A percentile compares a stretch with the other conserved stretches of the same genome.
phyloP scores from a whole-genome alignment of 306 rosid species.

The Pyrus bretschneideri region DNA sequence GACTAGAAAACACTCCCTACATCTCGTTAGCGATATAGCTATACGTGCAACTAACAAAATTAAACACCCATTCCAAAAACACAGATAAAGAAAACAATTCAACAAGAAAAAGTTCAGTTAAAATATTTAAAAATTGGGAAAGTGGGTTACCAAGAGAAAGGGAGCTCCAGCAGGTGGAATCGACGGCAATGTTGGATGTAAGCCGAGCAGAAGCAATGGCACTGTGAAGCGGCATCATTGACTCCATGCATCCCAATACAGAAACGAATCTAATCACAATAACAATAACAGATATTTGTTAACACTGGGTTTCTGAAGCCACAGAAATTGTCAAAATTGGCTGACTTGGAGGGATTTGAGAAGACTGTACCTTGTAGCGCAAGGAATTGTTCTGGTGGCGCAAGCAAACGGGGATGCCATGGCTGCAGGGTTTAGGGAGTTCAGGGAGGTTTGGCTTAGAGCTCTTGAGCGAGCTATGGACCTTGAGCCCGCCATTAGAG shows the following conservation, averaged over 20 bases:
- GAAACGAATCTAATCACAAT: constrained; percentile 41
- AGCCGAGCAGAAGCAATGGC: constrained; percentile 83
- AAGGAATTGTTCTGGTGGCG: constrained; percentile 29
- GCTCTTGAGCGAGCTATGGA: constrained; percentile 48
- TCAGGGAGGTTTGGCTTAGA: constrained; percentile 29
- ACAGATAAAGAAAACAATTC: neutral
- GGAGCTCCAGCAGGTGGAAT: constrained; percentile 79
- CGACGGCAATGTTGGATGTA: constrained; percentile 65
- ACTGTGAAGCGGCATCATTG: constrained; percentile 86
- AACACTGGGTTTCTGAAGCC: neutral
- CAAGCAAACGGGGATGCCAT: constrained; percentile 37
- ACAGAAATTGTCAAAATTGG: neutral
- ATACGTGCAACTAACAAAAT: neutral
- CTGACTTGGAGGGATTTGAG: neutral
- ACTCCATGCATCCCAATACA: constrained; percentile 53
- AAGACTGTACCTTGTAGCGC: constrained; percentile 44
- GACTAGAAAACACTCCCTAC: neutral
- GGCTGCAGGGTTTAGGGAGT: constrained; percentile 20
- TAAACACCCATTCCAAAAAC: neutral
- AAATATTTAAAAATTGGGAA: neutral
- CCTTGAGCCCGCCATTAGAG: constrained; percentile 45
- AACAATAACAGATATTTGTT: neutral
- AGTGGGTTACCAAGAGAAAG: constrained; percentile 65
- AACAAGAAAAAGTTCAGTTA: neutral
- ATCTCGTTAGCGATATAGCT: neutral